Evolutionary conservation across 768 basidiomycete genomes (phyloP), one percentile per base, ranked within the genome.

Genomic region (Collybia nuda): DNA sequence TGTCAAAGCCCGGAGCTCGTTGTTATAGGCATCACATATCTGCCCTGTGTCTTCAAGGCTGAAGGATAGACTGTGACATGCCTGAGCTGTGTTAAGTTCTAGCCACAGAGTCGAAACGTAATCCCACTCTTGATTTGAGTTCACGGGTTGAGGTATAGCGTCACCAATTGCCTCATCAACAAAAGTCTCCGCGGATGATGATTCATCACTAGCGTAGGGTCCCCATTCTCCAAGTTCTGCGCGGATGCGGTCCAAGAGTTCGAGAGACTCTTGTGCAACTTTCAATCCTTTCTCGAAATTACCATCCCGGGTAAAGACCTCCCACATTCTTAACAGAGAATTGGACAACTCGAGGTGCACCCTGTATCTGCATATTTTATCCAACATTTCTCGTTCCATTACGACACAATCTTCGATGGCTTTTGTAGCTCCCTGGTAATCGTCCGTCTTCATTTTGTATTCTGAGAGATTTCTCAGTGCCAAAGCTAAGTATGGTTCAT

Each of bases 21-120:
- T 42, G 19, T 52, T 38, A 28, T 52, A 55, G 19, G 51, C 54
- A 19, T 55, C 51, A 6, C 47, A 37, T 5, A 52, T 28, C 9
- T 51, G 40, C 5, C 48, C 17, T 4, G 32, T 37, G n/a, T 55
- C 51, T 23, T 51, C 39, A 5, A 52, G 37, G 43, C 50, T 52
- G 37, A 23, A 52, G 1, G 54, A 47, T 14, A 55, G 46, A 28
- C 46, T 44, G 22, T 32, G 43, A 5, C 48, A 39, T 7, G 54
- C 54, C 17, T 51, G 54, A 28, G 46, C 54, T 1, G 54, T 55
- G 32, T 52, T 55, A 21, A 26, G 48, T 40, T 55, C 47, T 17
- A 55, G 36, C 51, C 54, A 52, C 14, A 48, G 5, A 2, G 45
- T 44, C 12, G 51, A 46, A 5, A 52, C 46, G 9, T 48, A 36